Conservation (phyloP, 331 rosid genomes). For the Stylosanthes scabra region DNA sequence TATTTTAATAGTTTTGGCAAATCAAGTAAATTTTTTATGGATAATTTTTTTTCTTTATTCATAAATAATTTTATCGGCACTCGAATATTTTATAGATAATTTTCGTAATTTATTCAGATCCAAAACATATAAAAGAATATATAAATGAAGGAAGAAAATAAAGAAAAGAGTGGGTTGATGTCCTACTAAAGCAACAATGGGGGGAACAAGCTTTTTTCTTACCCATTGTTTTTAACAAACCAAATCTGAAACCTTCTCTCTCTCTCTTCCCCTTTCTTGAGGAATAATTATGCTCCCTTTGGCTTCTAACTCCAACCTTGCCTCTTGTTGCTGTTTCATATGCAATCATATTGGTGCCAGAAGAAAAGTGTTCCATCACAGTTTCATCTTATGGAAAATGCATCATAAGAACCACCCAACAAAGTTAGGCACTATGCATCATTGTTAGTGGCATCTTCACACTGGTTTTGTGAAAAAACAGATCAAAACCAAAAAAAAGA, state of each 20-base stretch:
- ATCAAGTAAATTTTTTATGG: too few relatives aligned
- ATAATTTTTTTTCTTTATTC: too few relatives aligned
- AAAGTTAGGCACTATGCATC: too few relatives aligned
- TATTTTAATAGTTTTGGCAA: too few relatives aligned
- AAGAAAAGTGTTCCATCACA: constrained; percentile 35
- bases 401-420: too few relatives aligned
- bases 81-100: too few relatives aligned
- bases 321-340: too few relatives aligned
- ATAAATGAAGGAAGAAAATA: not conserved
- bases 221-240: constrained; percentile 51
- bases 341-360: constrained; percentile 9
- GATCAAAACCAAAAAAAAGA: constrained; percentile 9
- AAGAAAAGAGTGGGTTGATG: constrained; percentile 34
- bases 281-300: constrained; percentile 30
- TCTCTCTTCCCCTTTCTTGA: constrained; percentile 41
- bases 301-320: too few relatives aligned
- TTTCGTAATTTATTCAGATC: too few relatives aligned
- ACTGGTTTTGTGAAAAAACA: constrained; percentile 26
- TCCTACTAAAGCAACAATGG: constrained; percentile 54
- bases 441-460: too few relatives aligned
- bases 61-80: too few relatives aligned
- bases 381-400: not conserved
- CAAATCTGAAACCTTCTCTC: constrained; percentile 36
- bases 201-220: constrained; percentile 49
- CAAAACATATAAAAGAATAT: too few relatives aligned